Conservation (phyloP, 1,284 basidiomycete species). For the Ganoderma boninense region DNA sequence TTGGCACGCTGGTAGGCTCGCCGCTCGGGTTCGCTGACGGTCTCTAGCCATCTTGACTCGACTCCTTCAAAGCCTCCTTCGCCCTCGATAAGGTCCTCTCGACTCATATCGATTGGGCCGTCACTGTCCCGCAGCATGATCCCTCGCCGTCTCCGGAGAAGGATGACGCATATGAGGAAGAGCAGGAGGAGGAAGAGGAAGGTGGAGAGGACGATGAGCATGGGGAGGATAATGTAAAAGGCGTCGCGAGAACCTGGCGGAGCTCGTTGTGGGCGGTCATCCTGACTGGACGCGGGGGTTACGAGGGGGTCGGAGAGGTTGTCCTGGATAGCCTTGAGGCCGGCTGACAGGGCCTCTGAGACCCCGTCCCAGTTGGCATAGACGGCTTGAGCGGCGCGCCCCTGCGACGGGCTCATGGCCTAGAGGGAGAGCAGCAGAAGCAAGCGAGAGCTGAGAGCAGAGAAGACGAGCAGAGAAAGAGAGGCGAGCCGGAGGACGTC, state of each 20-base stretch:
- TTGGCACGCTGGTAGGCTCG: constrained; percentile 88
- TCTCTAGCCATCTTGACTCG: constrained; percentile 94
- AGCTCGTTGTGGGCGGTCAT: constrained; percentile 35
- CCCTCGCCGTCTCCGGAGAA: constrained; percentile 82
- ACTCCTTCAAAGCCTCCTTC: constrained; percentile 93
- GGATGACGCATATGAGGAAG: constrained; percentile 88
- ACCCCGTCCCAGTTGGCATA: constrained; percentile 31
- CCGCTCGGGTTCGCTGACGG: constrained; percentile 71
- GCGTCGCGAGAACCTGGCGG: constrained; percentile 49
- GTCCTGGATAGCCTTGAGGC: constrained; percentile 38
- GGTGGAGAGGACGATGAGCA: constrained; percentile 92
- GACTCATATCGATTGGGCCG: constrained; percentile 92
- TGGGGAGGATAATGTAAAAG: constrained; percentile 86
- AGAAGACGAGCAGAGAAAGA: constrained; percentile 15
- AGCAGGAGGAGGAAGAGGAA: constrained; percentile 92
- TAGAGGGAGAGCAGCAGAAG: constrained; percentile 14
- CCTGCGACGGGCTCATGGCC: constrained; percentile 32
- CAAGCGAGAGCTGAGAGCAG: constrained; percentile 13
- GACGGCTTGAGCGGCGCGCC: constrained; percentile 18
- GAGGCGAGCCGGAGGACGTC: not conserved
- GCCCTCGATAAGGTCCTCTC: constrained; percentile 88
- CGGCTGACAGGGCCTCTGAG: constrained; percentile 30
- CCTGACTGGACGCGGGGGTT: constrained; percentile 32
- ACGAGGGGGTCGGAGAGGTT: constrained; percentile 33
- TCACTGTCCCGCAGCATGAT: constrained; percentile 88